Evolutionary conservation across 306 rosid species (phyloP).

Genomic region (Corylus americana): DNA sequence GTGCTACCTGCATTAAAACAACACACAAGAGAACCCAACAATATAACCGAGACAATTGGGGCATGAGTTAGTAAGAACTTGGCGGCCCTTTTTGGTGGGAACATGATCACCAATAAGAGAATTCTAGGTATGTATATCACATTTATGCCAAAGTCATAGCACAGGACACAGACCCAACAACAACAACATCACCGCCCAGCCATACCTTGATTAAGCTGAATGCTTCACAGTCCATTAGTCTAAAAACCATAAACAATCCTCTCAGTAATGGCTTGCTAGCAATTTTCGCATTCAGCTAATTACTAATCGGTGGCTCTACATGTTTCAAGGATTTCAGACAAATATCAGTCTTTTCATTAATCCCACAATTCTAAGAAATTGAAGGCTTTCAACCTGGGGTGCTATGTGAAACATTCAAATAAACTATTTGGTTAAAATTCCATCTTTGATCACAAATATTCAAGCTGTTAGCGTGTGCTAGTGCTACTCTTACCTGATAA

Average conservation of each 20-base stretch:
- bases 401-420: no score
- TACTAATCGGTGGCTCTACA: no score
- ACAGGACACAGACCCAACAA: neutral
- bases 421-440: no score
- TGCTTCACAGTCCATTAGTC: neutral
- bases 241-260: neutral
- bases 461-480: no score
- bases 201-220: neutral
- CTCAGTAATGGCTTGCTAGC: no score
- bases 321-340: no score
- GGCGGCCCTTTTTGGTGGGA: neutral
- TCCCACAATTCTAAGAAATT: no score
- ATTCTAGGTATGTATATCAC: neutral
- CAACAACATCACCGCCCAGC: neutral
- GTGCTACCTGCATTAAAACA: neutral
- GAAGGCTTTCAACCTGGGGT: no score
- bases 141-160: neutral
- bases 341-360: no score
- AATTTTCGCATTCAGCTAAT: no score
- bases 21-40: neutral
- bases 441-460: no score
- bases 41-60: neutral
- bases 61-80: neutral
- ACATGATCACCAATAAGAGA: neutral
- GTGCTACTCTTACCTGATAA: slow-evolving; percentile 39